Evolutionary conservation across 2,329 filamentous ascomycete species (phyloP), one percentile per base, ranked within the genome.

Genomic region (Fusarium austroafricanum): DNA sequence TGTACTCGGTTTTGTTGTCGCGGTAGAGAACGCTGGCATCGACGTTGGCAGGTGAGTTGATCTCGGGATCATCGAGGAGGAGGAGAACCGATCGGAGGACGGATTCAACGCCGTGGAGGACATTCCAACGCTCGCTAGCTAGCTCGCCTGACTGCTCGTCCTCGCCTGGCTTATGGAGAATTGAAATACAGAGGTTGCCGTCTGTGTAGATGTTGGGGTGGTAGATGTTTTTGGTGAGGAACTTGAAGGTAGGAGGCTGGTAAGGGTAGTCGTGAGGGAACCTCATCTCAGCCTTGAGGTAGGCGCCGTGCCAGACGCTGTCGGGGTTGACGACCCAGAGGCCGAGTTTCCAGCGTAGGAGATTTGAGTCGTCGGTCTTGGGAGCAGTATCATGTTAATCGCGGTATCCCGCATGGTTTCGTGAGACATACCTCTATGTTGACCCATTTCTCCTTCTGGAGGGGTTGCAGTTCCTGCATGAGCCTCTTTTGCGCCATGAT

Each of bases 141-240:
- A 87, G 81, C 80, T 98, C 95, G 64, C 96, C 96, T 1, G 94
- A 97, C 84, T 94, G 95, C 71, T 92, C 88, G 76, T 98, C 95
- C 64, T 97, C 93, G 70, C 96, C 96, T 0, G 96, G 94, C 18
- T 89, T 87, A 79, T 99, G 95, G 12, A 99, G 89, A 74, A 99
- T 99, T 44, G 94, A 97, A 77, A 99, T 98, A 83, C 96, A 98
- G 43, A 98, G 87, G 71, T 90, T 90, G 73, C 95, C 95, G 78
- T 97, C 92, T 8, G 89, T 82, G 81, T 98, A 98, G 75, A 99
- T 90, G 78, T 99, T 99, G 5, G 95, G 95, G 78, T 99, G 95
- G 81, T 89, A 93, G 66, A 98, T 90, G 17, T 92, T 89, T 33
- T 86, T 86, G 21, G 83, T 81, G 18, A 89, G 78, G 81, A 99